Evolutionary conservation across 2,329 filamentous ascomycete species (phyloP).

Genomic region (Trichophyton equinum): DNA sequence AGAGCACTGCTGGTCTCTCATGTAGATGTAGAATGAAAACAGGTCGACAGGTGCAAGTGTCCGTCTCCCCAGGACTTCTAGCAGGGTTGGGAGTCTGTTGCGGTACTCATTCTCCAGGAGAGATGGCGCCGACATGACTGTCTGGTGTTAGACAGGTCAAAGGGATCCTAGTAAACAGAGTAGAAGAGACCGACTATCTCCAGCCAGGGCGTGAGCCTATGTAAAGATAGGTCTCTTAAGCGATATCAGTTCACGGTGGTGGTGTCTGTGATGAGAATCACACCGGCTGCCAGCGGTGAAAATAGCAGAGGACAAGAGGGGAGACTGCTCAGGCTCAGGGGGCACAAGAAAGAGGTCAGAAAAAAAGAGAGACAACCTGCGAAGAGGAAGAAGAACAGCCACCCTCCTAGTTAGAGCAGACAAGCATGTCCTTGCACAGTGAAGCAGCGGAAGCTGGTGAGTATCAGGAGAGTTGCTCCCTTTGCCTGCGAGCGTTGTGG

Average conservation of each 20-base stretch:
- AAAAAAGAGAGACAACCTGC: not conserved
- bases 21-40: slow-evolving; percentile 99
- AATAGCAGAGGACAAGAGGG: not conserved
- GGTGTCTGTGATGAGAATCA: not conserved
- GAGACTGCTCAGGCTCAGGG: not conserved
- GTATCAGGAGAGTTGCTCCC: too few species aligned
- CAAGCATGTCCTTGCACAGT: not conserved
- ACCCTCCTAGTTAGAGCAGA: not conserved
- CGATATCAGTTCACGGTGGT: not conserved
- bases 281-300: not conserved
- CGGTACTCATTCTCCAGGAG: slow-evolving; percentile 40
- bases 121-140: slow-evolving; percentile 14
- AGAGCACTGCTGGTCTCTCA: slow-evolving; percentile 95
- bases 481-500: not conserved
- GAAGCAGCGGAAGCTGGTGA: not conserved
- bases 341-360: not conserved
- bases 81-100: slow-evolving; percentile 83
- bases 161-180: not conserved
- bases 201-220: not conserved
- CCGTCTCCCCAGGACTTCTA: slow-evolving; percentile 85
- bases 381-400: not conserved
- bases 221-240: not conserved
- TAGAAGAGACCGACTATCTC: not conserved
- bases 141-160: not conserved
- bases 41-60: slow-evolving; percentile 94